Percentiles rank a stretch among this genome's conserved stretches.
Conservation (phyloP, 73 alveolate species). For the Uronychia setigera region DNA sequence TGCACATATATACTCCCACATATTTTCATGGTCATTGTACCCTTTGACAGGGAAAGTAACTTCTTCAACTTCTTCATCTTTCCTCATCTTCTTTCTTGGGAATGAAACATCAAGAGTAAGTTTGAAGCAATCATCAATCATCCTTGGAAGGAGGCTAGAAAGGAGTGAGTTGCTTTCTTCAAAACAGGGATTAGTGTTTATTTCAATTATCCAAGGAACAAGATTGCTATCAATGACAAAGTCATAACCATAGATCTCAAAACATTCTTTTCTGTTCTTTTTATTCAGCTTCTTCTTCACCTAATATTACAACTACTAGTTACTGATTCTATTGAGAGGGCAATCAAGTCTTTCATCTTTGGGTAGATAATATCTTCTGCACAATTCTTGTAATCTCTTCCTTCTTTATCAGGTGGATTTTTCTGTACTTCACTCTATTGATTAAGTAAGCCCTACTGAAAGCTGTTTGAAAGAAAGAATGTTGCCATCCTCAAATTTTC, state of each 20-base stretch:
- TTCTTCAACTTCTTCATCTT: background rate
- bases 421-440: background rate
- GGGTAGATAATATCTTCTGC: background rate
- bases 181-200: conserved; percentile 95
- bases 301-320: conserved; percentile 27
- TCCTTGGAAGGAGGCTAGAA: conserved; percentile 84
- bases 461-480: conserved; percentile 77
- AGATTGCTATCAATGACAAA: background rate
- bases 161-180: conserved; percentile 87
- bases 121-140: conserved; percentile 85
- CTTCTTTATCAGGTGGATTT: background rate
- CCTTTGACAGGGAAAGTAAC: conserved; percentile 12
- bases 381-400: background rate
- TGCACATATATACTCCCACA: conserved; percentile 6
- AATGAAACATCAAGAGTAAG: conserved; percentile 72
- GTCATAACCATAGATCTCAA: background rate
- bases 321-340: conserved; percentile 33
- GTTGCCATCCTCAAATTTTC: conserved; percentile 93
- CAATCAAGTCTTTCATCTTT: conserved; percentile 2
- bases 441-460: background rate
- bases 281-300: background rate
- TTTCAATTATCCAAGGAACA: conserved; percentile 90
- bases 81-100: conserved; percentile 14
- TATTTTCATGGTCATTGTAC: conserved; percentile 8
- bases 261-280: background rate